A percentile compares a stretch with the other conserved stretches of the same genome.
Evolutionary conservation across 768 basidiomycete species (phyloP).

Genomic region (Pleurotus ostreatus): DNA sequence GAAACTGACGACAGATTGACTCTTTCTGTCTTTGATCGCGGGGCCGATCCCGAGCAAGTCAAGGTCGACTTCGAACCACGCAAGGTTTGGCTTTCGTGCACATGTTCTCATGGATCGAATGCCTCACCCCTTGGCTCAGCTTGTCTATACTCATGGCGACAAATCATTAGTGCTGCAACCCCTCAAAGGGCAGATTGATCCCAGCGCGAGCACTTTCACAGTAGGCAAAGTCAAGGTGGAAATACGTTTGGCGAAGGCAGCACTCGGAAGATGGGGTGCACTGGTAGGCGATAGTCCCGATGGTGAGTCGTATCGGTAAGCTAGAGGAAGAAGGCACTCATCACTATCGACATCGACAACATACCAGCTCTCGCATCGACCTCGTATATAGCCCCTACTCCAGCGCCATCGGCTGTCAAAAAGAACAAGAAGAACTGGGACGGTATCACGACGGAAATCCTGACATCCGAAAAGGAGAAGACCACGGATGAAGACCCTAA

Average conservation of each 20-base stretch:
- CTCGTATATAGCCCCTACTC: constrained; percentile 22
- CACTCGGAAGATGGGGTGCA: constrained; percentile 65
- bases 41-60: constrained; percentile 63
- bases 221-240: constrained; percentile 90
- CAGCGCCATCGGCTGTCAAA: constrained; percentile 32
- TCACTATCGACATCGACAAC: neutral
- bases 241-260: constrained; percentile 68
- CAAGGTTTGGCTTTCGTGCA: constrained; percentile 37
- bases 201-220: constrained; percentile 54
- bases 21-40: constrained; percentile 75
- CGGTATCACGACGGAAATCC: constrained; percentile 64
- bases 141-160: constrained; percentile 65
- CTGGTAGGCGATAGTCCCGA: constrained; percentile 75
- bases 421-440: constrained; percentile 86
- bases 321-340: neutral
- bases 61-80: constrained; percentile 60
- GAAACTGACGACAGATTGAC: constrained; percentile 76
- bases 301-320: constrained; percentile 40
- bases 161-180: constrained; percentile 73
- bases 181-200: constrained; percentile 76
- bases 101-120: neutral
- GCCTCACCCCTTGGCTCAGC: constrained; percentile 24
- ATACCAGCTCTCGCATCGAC: constrained; percentile 23
- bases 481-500: constrained; percentile 79
- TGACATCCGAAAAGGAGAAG: constrained; percentile 65